Percentiles rank a stretch among this genome's conserved stretches.
These are phyloP conservation scores for Aquilaria malaccensis DNA, from an alignment of 345 rosid genomes.

Conservation along the genomic window DNA sequence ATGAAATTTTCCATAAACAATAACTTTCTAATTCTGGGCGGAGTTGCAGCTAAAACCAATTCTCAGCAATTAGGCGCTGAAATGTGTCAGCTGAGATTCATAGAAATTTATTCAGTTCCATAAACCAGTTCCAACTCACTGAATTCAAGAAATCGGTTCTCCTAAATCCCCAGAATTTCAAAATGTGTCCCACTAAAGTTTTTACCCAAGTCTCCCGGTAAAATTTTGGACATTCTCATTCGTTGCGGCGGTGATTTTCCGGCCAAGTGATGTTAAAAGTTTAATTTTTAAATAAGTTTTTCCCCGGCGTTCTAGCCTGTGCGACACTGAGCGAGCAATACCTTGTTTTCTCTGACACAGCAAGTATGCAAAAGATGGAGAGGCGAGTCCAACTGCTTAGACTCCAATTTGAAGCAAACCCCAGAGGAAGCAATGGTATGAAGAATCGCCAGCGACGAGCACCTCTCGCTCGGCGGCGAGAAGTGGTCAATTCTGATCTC, in stretches of 20 bases:
- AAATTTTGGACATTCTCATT: not conserved
- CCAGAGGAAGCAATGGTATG: slow-evolving; percentile 69
- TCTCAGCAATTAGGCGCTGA: no score
- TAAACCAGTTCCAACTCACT: no score
- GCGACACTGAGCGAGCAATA: slow-evolving; percentile 29
- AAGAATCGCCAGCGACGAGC: slow-evolving; percentile 89
- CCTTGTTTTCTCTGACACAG: slow-evolving; percentile 93
- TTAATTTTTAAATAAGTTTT: no score
- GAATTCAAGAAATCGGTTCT: no score
- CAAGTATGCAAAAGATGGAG: slow-evolving; percentile 67
- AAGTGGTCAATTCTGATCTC: slow-evolving; percentile 64
- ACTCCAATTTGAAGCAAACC: slow-evolving; percentile 90
- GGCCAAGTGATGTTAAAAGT: not conserved
- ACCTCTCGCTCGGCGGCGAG: slow-evolving; percentile 82
- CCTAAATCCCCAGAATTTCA: not conserved
- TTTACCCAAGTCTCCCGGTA: slow-evolving; percentile 30
- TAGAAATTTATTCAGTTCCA: no score
- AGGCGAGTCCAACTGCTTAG: slow-evolving; percentile 36
- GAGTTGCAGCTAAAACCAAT: no score
- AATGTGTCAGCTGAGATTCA: no score
- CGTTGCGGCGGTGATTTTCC: not conserved
- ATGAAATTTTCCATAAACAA: no score
- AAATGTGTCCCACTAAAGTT: slow-evolving; percentile 14
- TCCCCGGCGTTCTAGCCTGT: not conserved
- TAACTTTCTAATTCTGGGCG: no score